These are phyloP conservation scores for Entomortierella beljakovae DNA, from an alignment of 192 early-diverging fungal species.

Conservation along the genomic window DNA sequence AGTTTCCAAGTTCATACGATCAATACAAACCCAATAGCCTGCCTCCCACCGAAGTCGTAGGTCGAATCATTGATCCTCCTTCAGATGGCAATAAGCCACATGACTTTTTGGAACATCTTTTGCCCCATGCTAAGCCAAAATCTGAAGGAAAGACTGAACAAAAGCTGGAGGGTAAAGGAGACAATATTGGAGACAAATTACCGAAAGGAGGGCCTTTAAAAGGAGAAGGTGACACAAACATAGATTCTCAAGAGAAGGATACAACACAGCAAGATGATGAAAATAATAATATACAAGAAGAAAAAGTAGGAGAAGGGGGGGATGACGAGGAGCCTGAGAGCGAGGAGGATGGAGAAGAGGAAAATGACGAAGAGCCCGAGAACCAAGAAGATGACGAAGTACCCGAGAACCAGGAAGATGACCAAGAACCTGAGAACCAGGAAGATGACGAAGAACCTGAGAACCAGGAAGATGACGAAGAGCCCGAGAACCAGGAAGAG, in stretches of 20 bases:
- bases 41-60: background rate
- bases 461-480: slow-evolving; percentile 9
- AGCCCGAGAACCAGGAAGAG: too few species aligned
- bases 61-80: slow-evolving; percentile 12
- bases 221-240: background rate
- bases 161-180: background rate
- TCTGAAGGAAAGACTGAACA: background rate
- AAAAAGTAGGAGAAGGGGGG: slow-evolving; percentile 12
- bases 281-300: background rate
- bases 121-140: slow-evolving; percentile 12
- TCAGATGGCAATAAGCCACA: slow-evolving; percentile 21
- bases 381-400: too few species aligned
- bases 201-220: background rate
- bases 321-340: slow-evolving; percentile 9
- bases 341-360: background rate
- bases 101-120: slow-evolving; percentile 43
- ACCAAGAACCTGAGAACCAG: too few species aligned
- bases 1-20: slow-evolving; percentile 26
- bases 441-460: slow-evolving; percentile 14
- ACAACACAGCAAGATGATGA: background rate
- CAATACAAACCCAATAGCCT: slow-evolving; percentile 9
- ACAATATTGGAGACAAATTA: background rate
- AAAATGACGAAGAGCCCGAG: slow-evolving; percentile 5
- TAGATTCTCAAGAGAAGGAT: background rate
- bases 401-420: too few species aligned